Base-by-base conservation (phyloP, 495 filamentous ascomycete species). In the Massariosphaeria phaeospora region DNA sequence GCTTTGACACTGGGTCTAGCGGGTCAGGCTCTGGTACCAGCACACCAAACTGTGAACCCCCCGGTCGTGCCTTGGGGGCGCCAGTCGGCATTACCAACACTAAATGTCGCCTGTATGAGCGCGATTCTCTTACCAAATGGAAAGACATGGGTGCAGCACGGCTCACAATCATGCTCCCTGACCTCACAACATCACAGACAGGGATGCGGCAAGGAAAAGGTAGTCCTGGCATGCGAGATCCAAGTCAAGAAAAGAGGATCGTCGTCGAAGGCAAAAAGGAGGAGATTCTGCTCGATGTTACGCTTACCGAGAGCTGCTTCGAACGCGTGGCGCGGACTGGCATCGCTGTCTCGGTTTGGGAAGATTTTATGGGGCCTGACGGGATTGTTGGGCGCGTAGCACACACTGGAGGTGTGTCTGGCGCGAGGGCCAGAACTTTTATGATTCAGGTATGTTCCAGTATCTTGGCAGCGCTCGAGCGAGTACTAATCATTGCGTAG, bases 261-360 rank as follows among this genome's bases (percentile, higher is more conserved):
- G 82, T 96, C 18, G 69, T 72, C 2, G 81, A 80, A 13, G 83
- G 85, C 69, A 84, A 83, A 10, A 79, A 80, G 49, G 78, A 78
- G 2, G 75, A 83, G 33, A 74, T 85, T 11, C 65, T 95, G 54
- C 72, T 97, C 0, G 93, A 98, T 68, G 87, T 84, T 2, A 88
- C 89, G 54, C 73, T 98, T 2, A 84, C 84, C 3, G 86, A 87
- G 68, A 84, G 78, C 57, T 87, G 84, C 48, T 98, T 98, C 66
- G 86, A 89, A 64, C 76, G 87, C 7, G 75, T 95, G 25, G 91
- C 86, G 0, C 75, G 84, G 42, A 85, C 82, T 35, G 93, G 93
- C 7, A 88, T 98, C 63, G 86, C 89, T 12, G 76, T 94, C 42
- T 90, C 82, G 49, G 84, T 97, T 10, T 89, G 89, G 79, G 85